Conservation (phyloP, 108 stramenopile species). For the Mediolabrus comicus region DNA sequence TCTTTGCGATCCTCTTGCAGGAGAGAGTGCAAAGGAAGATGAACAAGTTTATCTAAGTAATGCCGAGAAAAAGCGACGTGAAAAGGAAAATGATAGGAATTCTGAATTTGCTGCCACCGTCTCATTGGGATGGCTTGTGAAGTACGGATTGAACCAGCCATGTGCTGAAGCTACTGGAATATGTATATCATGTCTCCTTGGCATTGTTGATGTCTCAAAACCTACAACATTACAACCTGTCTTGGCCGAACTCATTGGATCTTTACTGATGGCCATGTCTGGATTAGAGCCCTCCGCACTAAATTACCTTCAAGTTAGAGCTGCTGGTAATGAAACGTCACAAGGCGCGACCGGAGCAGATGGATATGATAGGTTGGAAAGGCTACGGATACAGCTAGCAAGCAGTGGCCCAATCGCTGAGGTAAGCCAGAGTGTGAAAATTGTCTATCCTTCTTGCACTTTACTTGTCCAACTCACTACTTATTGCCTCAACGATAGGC, state of each 20-base stretch:
- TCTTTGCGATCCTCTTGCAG: constrained; percentile 54
- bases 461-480: neutral
- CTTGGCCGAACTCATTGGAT: constrained; percentile 71
- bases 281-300: constrained; percentile 83
- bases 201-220: constrained; percentile 67
- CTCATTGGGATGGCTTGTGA: constrained; percentile 72
- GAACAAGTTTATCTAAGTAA: constrained; percentile 38
- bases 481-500: constrained; percentile 19
- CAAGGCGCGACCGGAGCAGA: constrained; percentile 34
- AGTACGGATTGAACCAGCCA: constrained; percentile 74
- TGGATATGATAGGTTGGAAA: constrained; percentile 69
- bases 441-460: neutral
- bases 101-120: constrained; percentile 72
- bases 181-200: constrained; percentile 71
- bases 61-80: constrained; percentile 21
- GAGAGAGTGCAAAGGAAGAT: constrained; percentile 1
- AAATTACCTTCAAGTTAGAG: constrained; percentile 77
- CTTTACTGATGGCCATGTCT: constrained; percentile 76
- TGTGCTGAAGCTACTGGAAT: constrained; percentile 79
- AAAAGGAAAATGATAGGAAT: constrained; percentile 29
- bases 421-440: neutral
- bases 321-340: constrained; percentile 50
- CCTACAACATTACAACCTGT: constrained; percentile 71
- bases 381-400: constrained; percentile 64
- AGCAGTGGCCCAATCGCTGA: constrained; percentile 72